Evolutionary conservation across 495 filamentous ascomycete genomes (phyloP).

Genomic region (Hypoxylon trugodes): DNA sequence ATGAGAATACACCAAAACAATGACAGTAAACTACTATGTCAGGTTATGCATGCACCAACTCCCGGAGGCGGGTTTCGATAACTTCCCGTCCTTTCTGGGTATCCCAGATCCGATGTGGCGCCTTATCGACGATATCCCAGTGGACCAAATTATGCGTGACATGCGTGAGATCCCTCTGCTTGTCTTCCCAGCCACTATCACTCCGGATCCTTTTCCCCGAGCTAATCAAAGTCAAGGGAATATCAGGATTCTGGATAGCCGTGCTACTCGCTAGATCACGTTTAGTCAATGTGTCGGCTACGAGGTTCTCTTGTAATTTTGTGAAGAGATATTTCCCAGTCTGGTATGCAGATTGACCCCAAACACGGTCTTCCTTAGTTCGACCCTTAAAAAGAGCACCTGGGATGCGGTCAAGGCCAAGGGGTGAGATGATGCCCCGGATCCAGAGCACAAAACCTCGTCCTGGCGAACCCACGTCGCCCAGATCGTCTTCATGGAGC

Average conservation of each 20-base stretch:
- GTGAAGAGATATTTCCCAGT: conserved; percentile 83
- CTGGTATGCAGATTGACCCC: conserved; percentile 79
- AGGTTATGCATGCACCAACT: conserved; percentile 58
- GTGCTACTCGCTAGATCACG: conserved; percentile 80
- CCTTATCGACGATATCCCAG: conserved; percentile 87
- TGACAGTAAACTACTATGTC: not conserved
- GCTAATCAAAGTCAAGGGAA: conserved; percentile 81
- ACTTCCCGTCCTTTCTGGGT: conserved; percentile 70
- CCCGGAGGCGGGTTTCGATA: conserved; percentile 73
- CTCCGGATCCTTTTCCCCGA: conserved; percentile 66
- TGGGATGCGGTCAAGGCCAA: conserved; percentile 79
- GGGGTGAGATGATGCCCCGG: conserved; percentile 81
- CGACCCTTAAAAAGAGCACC: conserved; percentile 83
- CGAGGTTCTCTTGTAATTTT: conserved; percentile 90
- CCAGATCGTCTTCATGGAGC: conserved; percentile 84
- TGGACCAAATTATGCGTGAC: conserved; percentile 77
- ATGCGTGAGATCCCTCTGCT: conserved; percentile 82
- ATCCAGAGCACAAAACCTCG: conserved; percentile 87
- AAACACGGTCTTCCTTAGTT: conserved; percentile 82
- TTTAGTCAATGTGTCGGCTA: conserved; percentile 80
- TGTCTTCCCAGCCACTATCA: conserved; percentile 75
- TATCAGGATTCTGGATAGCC: conserved; percentile 76
- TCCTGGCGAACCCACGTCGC: conserved; percentile 67
- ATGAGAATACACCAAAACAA: not conserved
- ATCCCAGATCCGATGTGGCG: conserved; percentile 88